phyloP scores from a whole-genome alignment of 768 basidiomycete genomes.

The Russula ochroleuca region DNA sequence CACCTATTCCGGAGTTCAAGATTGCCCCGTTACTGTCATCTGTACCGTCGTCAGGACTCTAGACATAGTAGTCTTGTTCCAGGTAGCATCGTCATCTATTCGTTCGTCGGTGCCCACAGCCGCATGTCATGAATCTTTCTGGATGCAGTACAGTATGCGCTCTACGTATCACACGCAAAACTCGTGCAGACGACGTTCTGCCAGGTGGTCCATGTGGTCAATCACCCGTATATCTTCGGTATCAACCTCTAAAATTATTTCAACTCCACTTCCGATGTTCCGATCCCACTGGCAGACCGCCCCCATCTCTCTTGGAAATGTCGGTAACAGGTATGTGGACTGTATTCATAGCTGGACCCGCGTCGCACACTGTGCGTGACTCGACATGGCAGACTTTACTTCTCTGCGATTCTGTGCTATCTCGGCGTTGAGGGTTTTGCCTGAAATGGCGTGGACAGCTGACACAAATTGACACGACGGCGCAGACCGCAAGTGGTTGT shows the following conservation, averaged over 20 bases:
- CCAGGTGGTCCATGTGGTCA: slow-evolving; percentile 9
- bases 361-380: slow-evolving; percentile 7
- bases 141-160: slow-evolving; percentile 5
- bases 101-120: slow-evolving; percentile 12
- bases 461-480: background rate
- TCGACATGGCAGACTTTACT: background rate
- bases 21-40: no score
- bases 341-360: slow-evolving; percentile 1
- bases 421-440: background rate
- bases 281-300: no score
- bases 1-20: no score
- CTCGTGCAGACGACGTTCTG: background rate
- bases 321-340: background rate
- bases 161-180: background rate
- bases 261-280: background rate
- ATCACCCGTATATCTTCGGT: background rate
- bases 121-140: background rate
- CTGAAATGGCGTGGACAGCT: background rate
- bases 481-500: background rate
- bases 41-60: no score
- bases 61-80: no score
- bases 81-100: slow-evolving; percentile 7
- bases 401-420: background rate
- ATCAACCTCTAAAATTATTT: background rate
- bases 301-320: background rate